Conservation (phyloP, 2,329 filamentous ascomycete genomes). For the Penicillium polonicum region DNA sequence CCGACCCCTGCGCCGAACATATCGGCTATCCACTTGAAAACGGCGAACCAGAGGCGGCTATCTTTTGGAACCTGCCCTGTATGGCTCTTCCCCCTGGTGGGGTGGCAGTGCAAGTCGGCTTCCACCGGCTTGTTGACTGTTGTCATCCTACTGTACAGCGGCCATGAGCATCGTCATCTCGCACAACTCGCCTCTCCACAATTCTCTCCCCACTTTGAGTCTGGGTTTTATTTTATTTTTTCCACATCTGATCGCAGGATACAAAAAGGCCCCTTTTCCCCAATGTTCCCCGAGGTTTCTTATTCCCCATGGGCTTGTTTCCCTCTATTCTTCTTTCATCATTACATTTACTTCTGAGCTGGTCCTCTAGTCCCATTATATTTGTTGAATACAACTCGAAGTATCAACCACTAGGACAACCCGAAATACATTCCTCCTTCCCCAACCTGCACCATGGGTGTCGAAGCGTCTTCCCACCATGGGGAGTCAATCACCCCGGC, state of each 20-base stretch:
- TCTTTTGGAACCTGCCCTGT: conserved; percentile 14
- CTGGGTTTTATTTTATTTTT: conserved; percentile 4
- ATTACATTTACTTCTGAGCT: conserved; percentile 2
- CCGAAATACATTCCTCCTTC: background rate
- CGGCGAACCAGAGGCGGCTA: conserved; percentile 21
- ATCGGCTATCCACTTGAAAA: conserved; percentile 16
- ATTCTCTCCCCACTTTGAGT: conserved; percentile 16
- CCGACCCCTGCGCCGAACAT: conserved; percentile 5
- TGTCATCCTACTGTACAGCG: background rate
- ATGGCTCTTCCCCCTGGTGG: conserved; percentile 16
- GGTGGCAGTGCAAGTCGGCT: conserved; percentile 20
- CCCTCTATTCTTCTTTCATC: conserved; percentile 5
- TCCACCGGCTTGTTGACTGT: conserved; percentile 21
- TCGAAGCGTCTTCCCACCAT: conserved; percentile 30
- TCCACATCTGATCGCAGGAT: conserved; percentile 5
- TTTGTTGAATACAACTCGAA: background rate
- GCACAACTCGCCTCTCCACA: conserved; percentile 21
- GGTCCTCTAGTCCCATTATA: background rate
- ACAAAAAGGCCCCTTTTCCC: conserved; percentile 23
- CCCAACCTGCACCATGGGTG: conserved; percentile 27
- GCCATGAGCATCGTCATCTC: conserved; percentile 18
- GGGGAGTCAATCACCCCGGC: conserved; percentile 35
- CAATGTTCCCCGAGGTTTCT: conserved; percentile 3
- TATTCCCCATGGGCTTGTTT: conserved; percentile 20
- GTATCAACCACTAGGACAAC: background rate